phyloP scores from a whole-genome alignment of 164 flowering plant species.

The Magnolia sinica region DNA sequence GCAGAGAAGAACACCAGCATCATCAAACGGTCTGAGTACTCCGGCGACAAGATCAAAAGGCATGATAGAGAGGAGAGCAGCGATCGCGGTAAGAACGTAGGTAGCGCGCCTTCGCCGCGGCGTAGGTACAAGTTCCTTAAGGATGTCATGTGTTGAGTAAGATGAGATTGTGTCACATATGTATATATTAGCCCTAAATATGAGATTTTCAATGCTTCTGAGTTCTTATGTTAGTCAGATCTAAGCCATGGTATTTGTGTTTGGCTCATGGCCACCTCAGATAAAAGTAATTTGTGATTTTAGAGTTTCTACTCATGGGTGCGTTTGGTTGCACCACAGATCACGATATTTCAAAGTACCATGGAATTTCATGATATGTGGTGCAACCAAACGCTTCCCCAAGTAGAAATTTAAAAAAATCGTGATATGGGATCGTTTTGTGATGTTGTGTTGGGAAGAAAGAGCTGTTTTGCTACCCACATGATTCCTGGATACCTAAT shows the following conservation, averaged over 20 bases:
- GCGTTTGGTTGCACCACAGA: no score
- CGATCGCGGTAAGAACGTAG: slow-evolving; percentile 37
- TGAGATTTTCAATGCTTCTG: no score
- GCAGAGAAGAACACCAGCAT: slow-evolving; percentile 5
- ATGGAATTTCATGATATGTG: no score
- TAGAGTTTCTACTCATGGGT: no score
- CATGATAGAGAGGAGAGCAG: slow-evolving; percentile 33
- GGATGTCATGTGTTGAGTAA: slow-evolving; percentile 84
- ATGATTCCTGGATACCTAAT: background rate
- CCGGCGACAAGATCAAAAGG: slow-evolving; percentile 23
- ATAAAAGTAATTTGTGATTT: no score
- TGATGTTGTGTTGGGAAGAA: background rate
- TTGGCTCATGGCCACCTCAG: no score
- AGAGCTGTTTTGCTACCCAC: background rate
- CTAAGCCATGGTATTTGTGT: no score
- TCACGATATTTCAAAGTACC: no score
- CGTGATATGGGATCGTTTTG: no score
- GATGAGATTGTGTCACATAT: background rate
- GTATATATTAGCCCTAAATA: background rate
- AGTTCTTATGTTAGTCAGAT: no score
- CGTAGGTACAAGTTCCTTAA: slow-evolving; percentile 97
- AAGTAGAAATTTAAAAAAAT: no score
- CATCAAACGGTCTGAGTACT: background rate
- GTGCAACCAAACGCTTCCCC: no score
- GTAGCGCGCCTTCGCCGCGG: slow-evolving; percentile 64